phyloP scores from a whole-genome alignment of 345 rosid genomes.

The Moringa oleifera region DNA sequence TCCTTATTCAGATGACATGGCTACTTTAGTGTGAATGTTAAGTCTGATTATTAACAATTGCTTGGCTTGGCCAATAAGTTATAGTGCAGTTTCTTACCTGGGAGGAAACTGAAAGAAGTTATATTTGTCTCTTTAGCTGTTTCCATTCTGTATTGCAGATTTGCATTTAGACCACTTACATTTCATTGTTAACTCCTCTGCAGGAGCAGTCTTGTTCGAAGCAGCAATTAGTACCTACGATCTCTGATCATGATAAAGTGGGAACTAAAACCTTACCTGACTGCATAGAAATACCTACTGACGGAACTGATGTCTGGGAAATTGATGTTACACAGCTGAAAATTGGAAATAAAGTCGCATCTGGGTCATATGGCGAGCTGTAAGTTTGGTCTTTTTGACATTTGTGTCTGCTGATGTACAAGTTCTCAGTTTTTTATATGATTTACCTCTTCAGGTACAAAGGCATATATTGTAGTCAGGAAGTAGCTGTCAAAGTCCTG shows the following conservation, averaged over 20 bases:
- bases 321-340: slow-evolving; percentile 72
- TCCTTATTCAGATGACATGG: too few relatives aligned
- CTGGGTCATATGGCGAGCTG: slow-evolving; percentile 90
- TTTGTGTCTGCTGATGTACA: slow-evolving; percentile 6
- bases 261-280: slow-evolving; percentile 41
- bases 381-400: slow-evolving; percentile 33
- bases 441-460: slow-evolving; percentile 46
- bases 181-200: slow-evolving; percentile 33
- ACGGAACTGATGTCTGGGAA: slow-evolving; percentile 98
- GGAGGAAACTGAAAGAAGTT: too few relatives aligned
- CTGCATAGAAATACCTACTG: slow-evolving; percentile 77
- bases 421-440: slow-evolving; percentile 13
- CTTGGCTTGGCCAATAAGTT: too few relatives aligned
- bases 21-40: too few relatives aligned
- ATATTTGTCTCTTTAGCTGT: too few relatives aligned
- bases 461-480: slow-evolving; percentile 93
- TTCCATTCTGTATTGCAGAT: neutral
- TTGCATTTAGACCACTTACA: slow-evolving; percentile 3
- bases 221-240: slow-evolving; percentile 37
- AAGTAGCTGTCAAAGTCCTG: slow-evolving; percentile 87
- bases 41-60: too few relatives aligned
- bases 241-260: slow-evolving; percentile 32
- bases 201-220: slow-evolving; percentile 55
- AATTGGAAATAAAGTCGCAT: slow-evolving; percentile 69
- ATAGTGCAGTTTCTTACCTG: too few relatives aligned